Evolutionary conservation across 2,329 filamentous ascomycete genomes (phyloP).

Genomic region (Exophiala spinifera): DNA sequence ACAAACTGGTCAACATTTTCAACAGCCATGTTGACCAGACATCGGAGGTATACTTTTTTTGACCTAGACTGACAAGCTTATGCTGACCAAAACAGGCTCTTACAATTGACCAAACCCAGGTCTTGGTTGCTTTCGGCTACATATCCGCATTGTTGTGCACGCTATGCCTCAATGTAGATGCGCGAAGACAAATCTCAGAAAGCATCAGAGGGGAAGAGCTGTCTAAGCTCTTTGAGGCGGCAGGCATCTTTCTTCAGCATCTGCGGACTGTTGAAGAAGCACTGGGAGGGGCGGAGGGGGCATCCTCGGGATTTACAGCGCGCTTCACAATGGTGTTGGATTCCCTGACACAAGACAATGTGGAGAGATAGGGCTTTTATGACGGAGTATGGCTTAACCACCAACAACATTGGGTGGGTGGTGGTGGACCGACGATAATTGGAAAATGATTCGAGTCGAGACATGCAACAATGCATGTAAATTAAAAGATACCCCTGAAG

Average conservation of each 20-base stretch:
- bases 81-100: slow-evolving; percentile 42
- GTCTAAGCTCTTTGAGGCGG: slow-evolving; percentile 52
- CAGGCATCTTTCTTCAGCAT: slow-evolving; percentile 61
- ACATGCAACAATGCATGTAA: background rate
- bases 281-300: slow-evolving; percentile 11
- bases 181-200: slow-evolving; percentile 43
- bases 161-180: slow-evolving; percentile 59
- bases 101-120: slow-evolving; percentile 65
- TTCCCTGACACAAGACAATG: slow-evolving; percentile 7
- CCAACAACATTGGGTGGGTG: background rate
- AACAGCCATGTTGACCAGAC: slow-evolving; percentile 63
- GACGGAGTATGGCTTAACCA: background rate
- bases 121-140: slow-evolving; percentile 83
- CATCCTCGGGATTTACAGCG: slow-evolving; percentile 16
- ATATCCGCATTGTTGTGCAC: slow-evolving; percentile 81
- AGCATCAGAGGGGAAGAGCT: slow-evolving; percentile 49
- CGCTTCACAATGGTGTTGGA: slow-evolving; percentile 17
- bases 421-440: background rate
- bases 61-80: background rate
- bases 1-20: slow-evolving; percentile 63
- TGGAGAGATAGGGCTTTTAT: background rate
- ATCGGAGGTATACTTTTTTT: slow-evolving; percentile 61
- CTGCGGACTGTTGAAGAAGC: slow-evolving; percentile 57
- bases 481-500: background rate
- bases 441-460: slow-evolving; percentile 1